Evolutionary conservation across 805 yeast species (phyloP).

Genomic region (Starmerella davenportii): DNA sequence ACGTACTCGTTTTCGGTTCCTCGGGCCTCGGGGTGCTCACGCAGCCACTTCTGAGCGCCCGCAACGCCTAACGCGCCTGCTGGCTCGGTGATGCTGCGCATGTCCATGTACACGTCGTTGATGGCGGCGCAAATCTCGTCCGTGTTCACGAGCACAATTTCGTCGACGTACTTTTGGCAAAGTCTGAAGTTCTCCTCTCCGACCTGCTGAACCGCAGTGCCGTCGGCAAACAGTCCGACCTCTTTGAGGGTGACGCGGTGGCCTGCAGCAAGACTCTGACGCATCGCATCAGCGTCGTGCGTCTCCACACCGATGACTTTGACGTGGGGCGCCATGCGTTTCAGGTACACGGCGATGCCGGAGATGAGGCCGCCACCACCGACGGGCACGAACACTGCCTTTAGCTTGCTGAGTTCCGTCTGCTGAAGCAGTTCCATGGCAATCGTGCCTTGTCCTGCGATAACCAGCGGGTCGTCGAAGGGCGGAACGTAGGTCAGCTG

Average conservation of each 20-base stretch:
- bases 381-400: constrained; percentile 78
- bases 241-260: constrained; percentile 38
- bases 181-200: constrained; percentile 88
- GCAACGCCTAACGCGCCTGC: constrained; percentile 95
- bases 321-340: constrained; percentile 93
- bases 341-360: constrained; percentile 78
- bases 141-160: constrained; percentile 63
- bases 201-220: constrained; percentile 80
- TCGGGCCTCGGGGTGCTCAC: constrained; percentile 29
- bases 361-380: constrained; percentile 97
- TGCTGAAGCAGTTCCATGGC: constrained; percentile 88
- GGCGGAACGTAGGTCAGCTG: constrained; percentile 91
- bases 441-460: constrained; percentile 97
- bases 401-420: constrained; percentile 52
- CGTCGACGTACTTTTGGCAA: constrained; percentile 67
- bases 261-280: constrained; percentile 43
- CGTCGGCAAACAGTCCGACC: constrained; percentile 98
- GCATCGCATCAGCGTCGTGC: constrained; percentile 82
- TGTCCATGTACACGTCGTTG: constrained; percentile 90
- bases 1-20: constrained; percentile 49
- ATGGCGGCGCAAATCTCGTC: constrained; percentile 96
- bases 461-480: constrained; percentile 90
- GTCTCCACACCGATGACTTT: constrained; percentile 94
- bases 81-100: constrained; percentile 86
- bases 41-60: constrained; percentile 70